phyloP scores from a whole-genome alignment of 768 basidiomycete genomes.

The Tricholoma sp. region DNA sequence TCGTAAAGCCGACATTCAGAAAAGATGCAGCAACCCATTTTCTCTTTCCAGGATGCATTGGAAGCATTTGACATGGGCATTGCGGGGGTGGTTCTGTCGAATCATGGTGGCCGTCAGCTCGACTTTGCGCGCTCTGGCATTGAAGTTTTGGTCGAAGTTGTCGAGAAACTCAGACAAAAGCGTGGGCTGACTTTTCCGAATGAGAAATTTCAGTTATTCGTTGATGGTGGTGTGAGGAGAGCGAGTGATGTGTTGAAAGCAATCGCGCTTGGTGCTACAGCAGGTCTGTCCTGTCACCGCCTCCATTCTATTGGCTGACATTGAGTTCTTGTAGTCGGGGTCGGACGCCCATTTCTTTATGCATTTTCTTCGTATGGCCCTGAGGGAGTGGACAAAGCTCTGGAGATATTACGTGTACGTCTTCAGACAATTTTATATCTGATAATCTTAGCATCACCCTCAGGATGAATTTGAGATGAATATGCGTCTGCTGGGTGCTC shows the following conservation, averaged over 20 bases:
- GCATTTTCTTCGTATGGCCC: conserved; percentile 86
- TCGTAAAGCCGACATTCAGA: background rate
- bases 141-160: conserved; percentile 86
- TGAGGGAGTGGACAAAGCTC: conserved; percentile 79
- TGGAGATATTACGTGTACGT: conserved; percentile 71
- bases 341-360: conserved; percentile 85
- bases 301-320: conserved; percentile 27
- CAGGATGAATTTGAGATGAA: conserved; percentile 99
- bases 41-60: conserved; percentile 58
- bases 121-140: conserved; percentile 85
- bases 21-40: background rate
- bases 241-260: conserved; percentile 91
- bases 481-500: conserved; percentile 86
- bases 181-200: conserved; percentile 74
- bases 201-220: conserved; percentile 74
- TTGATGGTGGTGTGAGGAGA: conserved; percentile 92
- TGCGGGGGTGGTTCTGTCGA: conserved; percentile 78
- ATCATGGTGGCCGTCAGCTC: conserved; percentile 77
- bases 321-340: conserved; percentile 48
- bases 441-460: background rate
- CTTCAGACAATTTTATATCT: background rate
- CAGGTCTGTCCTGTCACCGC: conserved; percentile 43
- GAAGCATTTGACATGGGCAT: conserved; percentile 74
- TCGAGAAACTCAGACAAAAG: conserved; percentile 58
- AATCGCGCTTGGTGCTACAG: conserved; percentile 84